These are phyloP conservation scores for Pisolithus microcarpus DNA, from an alignment of 768 basidiomycete genomes.

Conservation along the genomic window DNA sequence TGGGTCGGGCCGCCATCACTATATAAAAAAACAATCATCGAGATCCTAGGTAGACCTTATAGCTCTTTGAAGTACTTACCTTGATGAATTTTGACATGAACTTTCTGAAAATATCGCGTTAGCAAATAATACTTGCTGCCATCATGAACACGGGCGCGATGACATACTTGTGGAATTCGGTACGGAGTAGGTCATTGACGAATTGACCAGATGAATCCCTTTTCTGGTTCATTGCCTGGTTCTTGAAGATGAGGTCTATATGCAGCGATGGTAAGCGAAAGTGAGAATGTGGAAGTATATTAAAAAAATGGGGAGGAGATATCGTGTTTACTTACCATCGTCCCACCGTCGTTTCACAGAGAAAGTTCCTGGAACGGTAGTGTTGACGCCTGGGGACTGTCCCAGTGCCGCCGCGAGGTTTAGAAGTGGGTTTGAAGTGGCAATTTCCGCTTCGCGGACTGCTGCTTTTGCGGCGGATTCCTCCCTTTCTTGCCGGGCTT, in stretches of 20 bases:
- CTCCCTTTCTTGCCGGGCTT: conserved; percentile 73
- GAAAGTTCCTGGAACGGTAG: conserved; percentile 75
- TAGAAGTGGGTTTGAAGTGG: conserved; percentile 79
- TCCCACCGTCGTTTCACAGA: conserved; percentile 94
- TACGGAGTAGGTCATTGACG: conserved; percentile 91
- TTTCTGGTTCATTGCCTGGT: conserved; percentile 73
- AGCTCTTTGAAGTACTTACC: conserved; percentile 29
- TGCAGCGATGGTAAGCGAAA: conserved; percentile 5
- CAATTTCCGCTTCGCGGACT: conserved; percentile 74
- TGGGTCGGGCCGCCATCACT: background rate
- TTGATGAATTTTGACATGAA: conserved; percentile 93
- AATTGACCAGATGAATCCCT: conserved; percentile 66
- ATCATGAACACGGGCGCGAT: background rate
- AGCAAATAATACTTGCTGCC: conserved; percentile 1
- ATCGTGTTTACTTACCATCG: conserved; percentile 53
- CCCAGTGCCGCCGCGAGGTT: conserved; percentile 90
- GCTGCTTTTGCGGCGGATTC: conserved; percentile 54
- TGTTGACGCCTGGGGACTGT: conserved; percentile 64
- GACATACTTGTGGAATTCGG: conserved; percentile 86
- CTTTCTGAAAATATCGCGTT: conserved; percentile 46
- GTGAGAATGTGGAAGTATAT: background rate
- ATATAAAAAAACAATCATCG: background rate
- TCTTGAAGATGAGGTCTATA: conserved; percentile 94
- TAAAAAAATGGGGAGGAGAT: conserved; percentile 1
- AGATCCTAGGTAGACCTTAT: background rate